Conservation (phyloP, 257 asterid genomes). For the Coffea canephora region DNA sequence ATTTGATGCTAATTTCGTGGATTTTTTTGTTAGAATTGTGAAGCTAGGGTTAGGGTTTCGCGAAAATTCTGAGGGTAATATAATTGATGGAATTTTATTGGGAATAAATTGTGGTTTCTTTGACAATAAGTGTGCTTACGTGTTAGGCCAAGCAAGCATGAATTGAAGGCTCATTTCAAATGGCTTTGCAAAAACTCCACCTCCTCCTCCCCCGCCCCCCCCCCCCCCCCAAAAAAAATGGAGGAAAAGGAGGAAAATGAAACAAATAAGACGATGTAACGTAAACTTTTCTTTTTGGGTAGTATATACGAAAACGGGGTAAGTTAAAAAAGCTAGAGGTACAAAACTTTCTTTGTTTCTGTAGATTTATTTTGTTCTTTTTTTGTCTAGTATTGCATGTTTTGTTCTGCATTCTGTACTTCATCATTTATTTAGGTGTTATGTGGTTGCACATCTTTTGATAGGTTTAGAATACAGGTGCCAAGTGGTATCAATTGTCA, state of each 20-base stretch:
- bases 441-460: not conserved
- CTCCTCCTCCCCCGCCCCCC: no score
- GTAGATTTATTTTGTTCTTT: not conserved
- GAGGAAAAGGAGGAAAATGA: no score
- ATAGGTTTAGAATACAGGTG: not conserved
- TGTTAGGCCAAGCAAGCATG: not conserved
- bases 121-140: not conserved
- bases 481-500: not conserved
- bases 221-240: no score
- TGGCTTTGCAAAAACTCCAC: no score
- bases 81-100: constrained; percentile 10
- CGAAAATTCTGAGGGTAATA: not conserved
- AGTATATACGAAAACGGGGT: no score
- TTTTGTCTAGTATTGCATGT: not conserved
- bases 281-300: no score
- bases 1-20: not conserved
- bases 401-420: not conserved
- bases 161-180: not conserved
- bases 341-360: no score
- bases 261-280: not conserved
- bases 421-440: no score
- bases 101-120: not conserved
- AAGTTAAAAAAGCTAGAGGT: not conserved
- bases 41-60: constrained; percentile 56
- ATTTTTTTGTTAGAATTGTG: not conserved